Percentiles rank a stretch among this genome's conserved stretches.
phyloP scores from a whole-genome alignment of 1,284 basidiomycete species.

The Melampsora larici-populina region DNA sequence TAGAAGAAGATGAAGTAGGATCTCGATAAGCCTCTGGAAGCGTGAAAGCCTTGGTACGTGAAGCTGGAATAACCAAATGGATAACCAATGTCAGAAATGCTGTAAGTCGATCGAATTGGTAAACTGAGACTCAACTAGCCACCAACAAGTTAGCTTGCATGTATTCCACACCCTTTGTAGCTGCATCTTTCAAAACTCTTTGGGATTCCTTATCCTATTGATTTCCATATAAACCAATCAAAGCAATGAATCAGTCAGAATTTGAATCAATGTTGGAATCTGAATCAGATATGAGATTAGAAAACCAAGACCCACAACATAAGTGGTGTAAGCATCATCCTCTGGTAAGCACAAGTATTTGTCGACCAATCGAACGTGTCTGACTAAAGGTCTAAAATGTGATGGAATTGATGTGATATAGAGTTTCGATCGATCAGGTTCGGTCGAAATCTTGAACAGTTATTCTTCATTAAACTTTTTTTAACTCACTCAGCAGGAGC shows the following conservation, averaged over 20 bases:
- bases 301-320: conserved; percentile 13
- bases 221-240: background rate
- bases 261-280: background rate
- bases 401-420: background rate
- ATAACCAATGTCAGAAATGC: background rate
- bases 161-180: conserved; percentile 45
- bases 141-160: conserved; percentile 46
- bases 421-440: background rate
- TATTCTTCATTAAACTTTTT: too few species aligned
- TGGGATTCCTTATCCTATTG: conserved; percentile 43
- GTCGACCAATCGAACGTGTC: conserved; percentile 43
- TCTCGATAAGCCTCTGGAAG: conserved; percentile 25
- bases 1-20: background rate
- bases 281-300: background rate
- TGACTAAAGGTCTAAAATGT: conserved; percentile 25
- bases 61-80: conserved; percentile 13
- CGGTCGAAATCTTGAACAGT: background rate
- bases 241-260: background rate
- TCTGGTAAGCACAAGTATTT: conserved; percentile 44
- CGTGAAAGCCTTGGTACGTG: conserved; percentile 38
- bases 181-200: conserved; percentile 44
- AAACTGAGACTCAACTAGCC: conserved; percentile 16
- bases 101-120: background rate
- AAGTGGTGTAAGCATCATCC: conserved; percentile 44
- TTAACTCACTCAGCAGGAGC: conserved; percentile 37